A percentile compares a stretch with the other conserved stretches of the same genome.
phyloP scores from a whole-genome alignment of 1,139 yeast genomes.

The Candida albicans region DNA sequence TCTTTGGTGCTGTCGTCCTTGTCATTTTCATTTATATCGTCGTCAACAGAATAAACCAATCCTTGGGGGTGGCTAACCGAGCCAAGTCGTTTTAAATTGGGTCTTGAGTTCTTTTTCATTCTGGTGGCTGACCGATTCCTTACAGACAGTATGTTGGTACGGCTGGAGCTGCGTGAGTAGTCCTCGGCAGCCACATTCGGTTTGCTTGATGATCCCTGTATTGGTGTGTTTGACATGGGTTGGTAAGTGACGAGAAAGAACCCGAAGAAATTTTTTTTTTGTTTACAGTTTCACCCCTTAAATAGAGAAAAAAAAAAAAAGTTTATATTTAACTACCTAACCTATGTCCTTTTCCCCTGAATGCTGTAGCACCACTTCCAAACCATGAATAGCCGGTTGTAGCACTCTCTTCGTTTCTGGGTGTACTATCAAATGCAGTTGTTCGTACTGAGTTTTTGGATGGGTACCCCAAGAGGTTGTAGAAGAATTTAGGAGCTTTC shows the following conservation, averaged over 20 bases:
- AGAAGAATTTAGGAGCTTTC: conserved; percentile 43
- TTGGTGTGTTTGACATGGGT: conserved; percentile 10
- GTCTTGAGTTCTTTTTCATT: conserved; percentile 16
- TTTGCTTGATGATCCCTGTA: conserved; percentile 7
- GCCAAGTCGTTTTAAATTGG: conserved; percentile 25
- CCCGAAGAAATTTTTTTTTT: too few species aligned
- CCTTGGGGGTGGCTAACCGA: conserved; percentile 25
- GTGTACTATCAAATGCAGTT: conserved; percentile 27
- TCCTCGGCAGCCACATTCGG: conserved; percentile 5
- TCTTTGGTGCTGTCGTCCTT: conserved; percentile 41
- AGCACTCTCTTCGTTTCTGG: neutral
- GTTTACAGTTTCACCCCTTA: too few species aligned
- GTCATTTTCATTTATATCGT: conserved; percentile 49
- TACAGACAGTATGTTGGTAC: conserved; percentile 8
- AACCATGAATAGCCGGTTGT: conserved; percentile 19
- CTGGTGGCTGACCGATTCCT: conserved; percentile 12
- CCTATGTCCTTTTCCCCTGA: conserved; percentile 37
- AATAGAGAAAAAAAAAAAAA: neutral
- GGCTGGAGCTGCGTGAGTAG: conserved; percentile 10
- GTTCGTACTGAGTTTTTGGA: conserved; percentile 24
- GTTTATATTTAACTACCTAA: conserved; percentile 24
- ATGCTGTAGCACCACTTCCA: conserved; percentile 19
- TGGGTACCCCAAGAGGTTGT: conserved; percentile 34
- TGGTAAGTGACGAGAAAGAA: neutral
- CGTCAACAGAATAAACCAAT: conserved; percentile 69